Conservation (phyloP, 2,329 filamentous ascomycete species). For the Pseudocercospora fuligena region DNA sequence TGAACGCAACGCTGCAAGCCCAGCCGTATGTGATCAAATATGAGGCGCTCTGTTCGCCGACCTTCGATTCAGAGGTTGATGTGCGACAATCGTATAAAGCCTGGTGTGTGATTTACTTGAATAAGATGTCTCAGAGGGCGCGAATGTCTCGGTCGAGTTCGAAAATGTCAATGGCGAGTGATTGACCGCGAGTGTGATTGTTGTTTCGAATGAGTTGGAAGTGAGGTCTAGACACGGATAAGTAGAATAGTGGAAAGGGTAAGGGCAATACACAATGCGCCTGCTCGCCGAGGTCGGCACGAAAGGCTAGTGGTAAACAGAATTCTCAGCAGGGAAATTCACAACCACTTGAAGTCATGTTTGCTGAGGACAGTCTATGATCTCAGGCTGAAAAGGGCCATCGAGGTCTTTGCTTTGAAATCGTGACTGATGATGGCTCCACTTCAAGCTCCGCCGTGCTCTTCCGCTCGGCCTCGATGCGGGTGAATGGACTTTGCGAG, state of each 20-base stretch:
- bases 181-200: neutral
- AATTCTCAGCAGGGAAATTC: slow-evolving; percentile 1
- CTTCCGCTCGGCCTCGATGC: neutral
- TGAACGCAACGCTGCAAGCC: slow-evolving; percentile 42
- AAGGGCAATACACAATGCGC: slow-evolving; percentile 1
- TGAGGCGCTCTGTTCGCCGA: neutral
- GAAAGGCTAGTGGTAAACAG: neutral
- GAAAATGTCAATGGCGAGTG: neutral
- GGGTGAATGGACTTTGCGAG: neutral
- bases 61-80: neutral
- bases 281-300: slow-evolving; percentile 6
- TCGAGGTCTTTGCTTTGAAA: slow-evolving; percentile 8
- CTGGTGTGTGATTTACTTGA: neutral
- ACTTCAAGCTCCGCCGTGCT: neutral
- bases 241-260: neutral
- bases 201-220: neutral
- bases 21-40: slow-evolving; percentile 35
- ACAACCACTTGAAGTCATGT: neutral
- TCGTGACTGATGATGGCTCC: neutral
- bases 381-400: neutral
- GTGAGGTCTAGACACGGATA: slow-evolving; percentile 1
- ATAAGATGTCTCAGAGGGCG: neutral
- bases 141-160: neutral
- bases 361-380: neutral
- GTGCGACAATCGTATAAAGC: neutral